Percentiles rank a stretch among this genome's conserved stretches.
phyloP scores from a whole-genome alignment of 257 asterid genomes.

The Solanum ossicruentum region DNA sequence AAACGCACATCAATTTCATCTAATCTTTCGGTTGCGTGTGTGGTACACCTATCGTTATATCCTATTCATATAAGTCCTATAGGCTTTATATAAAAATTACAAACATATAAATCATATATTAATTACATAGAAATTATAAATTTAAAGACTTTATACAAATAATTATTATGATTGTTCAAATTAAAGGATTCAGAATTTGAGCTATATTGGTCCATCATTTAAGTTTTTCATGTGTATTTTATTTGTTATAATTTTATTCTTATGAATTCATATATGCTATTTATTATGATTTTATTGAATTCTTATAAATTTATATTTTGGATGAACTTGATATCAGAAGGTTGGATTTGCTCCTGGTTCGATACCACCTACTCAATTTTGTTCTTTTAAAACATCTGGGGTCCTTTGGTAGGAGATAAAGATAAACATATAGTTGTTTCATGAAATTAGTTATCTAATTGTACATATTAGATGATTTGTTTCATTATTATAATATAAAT shows the following conservation, averaged over 20 bases:
- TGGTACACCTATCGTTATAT: not conserved
- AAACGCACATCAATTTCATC: not conserved
- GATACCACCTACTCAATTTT: too few relatives aligned
- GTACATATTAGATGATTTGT: too few relatives aligned
- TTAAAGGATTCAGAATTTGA: not conserved
- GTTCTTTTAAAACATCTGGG: too few relatives aligned
- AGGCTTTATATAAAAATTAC: not conserved
- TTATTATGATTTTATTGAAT: not conserved
- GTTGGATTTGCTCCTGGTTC: too few relatives aligned
- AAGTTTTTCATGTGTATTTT: not conserved
- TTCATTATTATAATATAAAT: too few relatives aligned
- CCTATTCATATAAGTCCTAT: not conserved
- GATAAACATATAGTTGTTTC: too few relatives aligned
- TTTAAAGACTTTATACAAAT: not conserved
- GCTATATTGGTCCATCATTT: not conserved
- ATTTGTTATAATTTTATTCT: not conserved
- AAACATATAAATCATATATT: not conserved
- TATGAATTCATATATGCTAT: not conserved
- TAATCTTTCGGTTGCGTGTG: not conserved
- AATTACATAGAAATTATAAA: not conserved
- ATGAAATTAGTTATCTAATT: too few relatives aligned
- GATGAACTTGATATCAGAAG: too few relatives aligned
- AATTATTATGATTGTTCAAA: not conserved
- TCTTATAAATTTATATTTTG: too few relatives aligned
- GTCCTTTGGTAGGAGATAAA: too few relatives aligned